phyloP scores from a whole-genome alignment of 2,329 filamentous ascomycete species.

The Botrytis hyacinthi region DNA sequence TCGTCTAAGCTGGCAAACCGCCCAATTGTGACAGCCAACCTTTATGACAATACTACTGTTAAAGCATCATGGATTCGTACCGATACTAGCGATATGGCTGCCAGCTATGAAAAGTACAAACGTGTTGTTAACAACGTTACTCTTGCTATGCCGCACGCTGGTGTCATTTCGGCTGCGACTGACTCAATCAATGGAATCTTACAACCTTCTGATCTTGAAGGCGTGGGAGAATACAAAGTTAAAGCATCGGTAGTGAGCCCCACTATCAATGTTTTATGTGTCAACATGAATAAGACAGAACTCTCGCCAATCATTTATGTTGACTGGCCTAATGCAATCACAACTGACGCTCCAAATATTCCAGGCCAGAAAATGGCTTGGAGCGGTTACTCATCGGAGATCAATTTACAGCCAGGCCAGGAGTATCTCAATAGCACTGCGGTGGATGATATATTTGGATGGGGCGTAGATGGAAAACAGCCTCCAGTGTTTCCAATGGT shows the following conservation, averaged over 20 bases:
- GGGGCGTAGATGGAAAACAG: constrained; percentile 52
- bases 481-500: constrained; percentile 53
- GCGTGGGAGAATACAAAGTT: constrained; percentile 67
- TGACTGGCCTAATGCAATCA: constrained; percentile 51
- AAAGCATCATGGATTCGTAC: constrained; percentile 66
- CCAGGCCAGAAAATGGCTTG: constrained; percentile 40
- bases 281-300: constrained; percentile 59
- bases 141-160: constrained; percentile 71
- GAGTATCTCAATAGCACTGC: constrained; percentile 55
- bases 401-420: constrained; percentile 39
- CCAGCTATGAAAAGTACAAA: constrained; percentile 47
- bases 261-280: constrained; percentile 70
- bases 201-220: constrained; percentile 63
- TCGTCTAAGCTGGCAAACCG: constrained; percentile 46
- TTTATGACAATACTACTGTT: constrained; percentile 73
- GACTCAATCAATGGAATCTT: constrained; percentile 62
- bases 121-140: constrained; percentile 73
- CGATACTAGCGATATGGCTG: constrained; percentile 51
- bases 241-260: constrained; percentile 69
- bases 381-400: constrained; percentile 42
- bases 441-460: constrained; percentile 69
- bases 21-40: constrained; percentile 58
- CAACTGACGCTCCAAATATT: constrained; percentile 38
- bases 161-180: constrained; percentile 63
- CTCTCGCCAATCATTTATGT: constrained; percentile 64